Conservation (phyloP, 805 yeast species). For the Suhomyces sp. region DNA sequence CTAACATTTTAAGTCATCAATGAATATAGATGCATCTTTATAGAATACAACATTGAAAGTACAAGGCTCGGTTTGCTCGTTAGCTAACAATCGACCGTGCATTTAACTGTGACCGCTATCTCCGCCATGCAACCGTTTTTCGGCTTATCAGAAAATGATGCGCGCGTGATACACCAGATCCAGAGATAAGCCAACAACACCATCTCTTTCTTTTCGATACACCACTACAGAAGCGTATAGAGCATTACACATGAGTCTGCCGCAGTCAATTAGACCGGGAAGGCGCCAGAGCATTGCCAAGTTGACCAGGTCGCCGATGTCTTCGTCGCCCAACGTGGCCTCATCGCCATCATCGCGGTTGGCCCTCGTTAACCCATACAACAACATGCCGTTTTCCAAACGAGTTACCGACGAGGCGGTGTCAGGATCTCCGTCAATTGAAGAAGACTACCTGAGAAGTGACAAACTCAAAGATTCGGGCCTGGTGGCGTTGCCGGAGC, state of each 20-base stretch:
- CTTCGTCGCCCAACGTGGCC: slow-evolving; percentile 21
- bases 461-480: not conserved
- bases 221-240: not conserved
- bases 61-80: too few relatives aligned
- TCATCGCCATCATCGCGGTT: slow-evolving; percentile 13
- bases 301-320: slow-evolving; percentile 28
- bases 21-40: too few relatives aligned
- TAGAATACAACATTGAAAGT: too few relatives aligned
- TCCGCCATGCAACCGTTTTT: not conserved
- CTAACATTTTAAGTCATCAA: too few relatives aligned
- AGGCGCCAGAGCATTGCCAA: slow-evolving; percentile 31
- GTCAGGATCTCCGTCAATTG: not conserved
- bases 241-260: slow-evolving; percentile 10
- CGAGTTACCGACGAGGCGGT: slow-evolving; percentile 7
- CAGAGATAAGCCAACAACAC: not conserved
- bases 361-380: slow-evolving; percentile 15
- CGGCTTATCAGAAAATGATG: not conserved
- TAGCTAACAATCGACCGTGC: too few relatives aligned
- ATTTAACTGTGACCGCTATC: not conserved
- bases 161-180: not conserved
- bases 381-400: slow-evolving; percentile 5
- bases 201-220: not conserved
- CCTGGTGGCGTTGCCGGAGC: not conserved
- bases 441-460: not conserved
- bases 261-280: slow-evolving; percentile 12